These are phyloP conservation scores for Acanthochlamys bracteata DNA, from an alignment of 106 monocot genomes.

Conservation along the genomic window DNA sequence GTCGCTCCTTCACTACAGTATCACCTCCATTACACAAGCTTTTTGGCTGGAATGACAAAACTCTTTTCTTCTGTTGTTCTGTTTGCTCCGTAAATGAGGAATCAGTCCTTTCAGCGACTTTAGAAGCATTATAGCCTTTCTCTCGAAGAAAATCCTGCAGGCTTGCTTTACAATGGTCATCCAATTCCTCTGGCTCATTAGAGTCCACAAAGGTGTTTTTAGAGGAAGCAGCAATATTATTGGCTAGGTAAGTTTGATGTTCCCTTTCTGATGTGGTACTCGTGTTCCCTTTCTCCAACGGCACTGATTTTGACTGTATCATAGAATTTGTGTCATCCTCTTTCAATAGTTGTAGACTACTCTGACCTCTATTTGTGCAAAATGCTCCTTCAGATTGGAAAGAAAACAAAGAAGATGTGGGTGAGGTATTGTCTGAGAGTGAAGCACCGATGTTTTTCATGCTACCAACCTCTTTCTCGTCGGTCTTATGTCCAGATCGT, in stretches of 20 bases:
- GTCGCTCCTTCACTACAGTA: constrained; percentile 14
- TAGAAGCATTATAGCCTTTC: constrained; percentile 15
- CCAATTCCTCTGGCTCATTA: constrained; percentile 8
- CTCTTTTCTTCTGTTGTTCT: constrained; percentile 14
- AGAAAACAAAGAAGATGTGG: constrained; percentile 6
- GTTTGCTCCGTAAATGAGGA: constrained; percentile 4
- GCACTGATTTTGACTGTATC: background rate
- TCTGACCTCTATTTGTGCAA: constrained; percentile 7
- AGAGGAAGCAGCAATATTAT: constrained; percentile 7
- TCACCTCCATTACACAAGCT: background rate
- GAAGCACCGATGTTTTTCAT: constrained; percentile 39
- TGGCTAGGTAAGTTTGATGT: constrained; percentile 5
- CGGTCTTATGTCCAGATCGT: constrained; percentile 22
- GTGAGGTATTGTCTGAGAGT: constrained; percentile 19
- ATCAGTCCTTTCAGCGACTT: constrained; percentile 5
- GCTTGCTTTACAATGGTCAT: constrained; percentile 5
- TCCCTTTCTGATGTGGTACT: background rate
- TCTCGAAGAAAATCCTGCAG: constrained; percentile 4
- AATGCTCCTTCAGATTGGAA: constrained; percentile 12
- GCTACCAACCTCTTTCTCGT: constrained; percentile 16
- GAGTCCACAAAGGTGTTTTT: constrained; percentile 17
- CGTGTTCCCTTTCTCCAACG: constrained; percentile 14
- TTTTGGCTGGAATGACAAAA: constrained; percentile 7
- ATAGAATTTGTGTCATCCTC: constrained; percentile 11
- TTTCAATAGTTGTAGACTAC: no score